phyloP scores from a whole-genome alignment of 1,139 yeast species.

The Kazachstania sp. region DNA sequence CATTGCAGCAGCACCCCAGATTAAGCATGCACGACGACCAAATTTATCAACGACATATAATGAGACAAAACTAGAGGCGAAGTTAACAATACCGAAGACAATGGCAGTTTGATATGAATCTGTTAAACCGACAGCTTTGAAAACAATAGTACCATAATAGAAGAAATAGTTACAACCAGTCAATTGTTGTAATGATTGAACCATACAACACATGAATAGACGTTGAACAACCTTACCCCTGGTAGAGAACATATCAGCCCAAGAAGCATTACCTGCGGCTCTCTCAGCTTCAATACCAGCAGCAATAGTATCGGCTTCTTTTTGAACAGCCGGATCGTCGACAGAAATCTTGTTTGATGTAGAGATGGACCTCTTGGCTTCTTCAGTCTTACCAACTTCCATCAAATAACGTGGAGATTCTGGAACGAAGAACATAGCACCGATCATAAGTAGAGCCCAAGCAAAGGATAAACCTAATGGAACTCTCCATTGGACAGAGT shows the following conservation, averaged over 20 bases:
- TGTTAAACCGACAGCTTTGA: constrained; percentile 12
- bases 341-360: constrained; percentile 42
- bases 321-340: constrained; percentile 10
- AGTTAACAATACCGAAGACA: constrained; percentile 13
- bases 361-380: constrained; percentile 52
- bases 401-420: constrained; percentile 13
- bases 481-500: constrained; percentile 14
- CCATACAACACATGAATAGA: constrained; percentile 8
- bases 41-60: constrained; percentile 11
- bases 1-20: constrained; percentile 15
- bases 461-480: constrained; percentile 13
- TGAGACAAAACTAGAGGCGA: constrained; percentile 12
- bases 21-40: constrained; percentile 12
- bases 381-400: constrained; percentile 17
- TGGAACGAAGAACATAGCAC: constrained; percentile 11
- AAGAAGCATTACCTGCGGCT: constrained; percentile 10
- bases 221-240: constrained; percentile 10
- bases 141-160: constrained; percentile 13
- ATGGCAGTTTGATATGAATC: constrained; percentile 12
- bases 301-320: constrained; percentile 8
- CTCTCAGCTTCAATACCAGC: constrained; percentile 10
- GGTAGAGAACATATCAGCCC: constrained; percentile 10
- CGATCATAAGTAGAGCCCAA: constrained; percentile 11
- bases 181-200: constrained; percentile 11
- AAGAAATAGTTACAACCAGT: constrained; percentile 14